phyloP scores from a whole-genome alignment of 2,329 filamentous ascomycete genomes.

The Paraphoma chrysanthemicola region DNA sequence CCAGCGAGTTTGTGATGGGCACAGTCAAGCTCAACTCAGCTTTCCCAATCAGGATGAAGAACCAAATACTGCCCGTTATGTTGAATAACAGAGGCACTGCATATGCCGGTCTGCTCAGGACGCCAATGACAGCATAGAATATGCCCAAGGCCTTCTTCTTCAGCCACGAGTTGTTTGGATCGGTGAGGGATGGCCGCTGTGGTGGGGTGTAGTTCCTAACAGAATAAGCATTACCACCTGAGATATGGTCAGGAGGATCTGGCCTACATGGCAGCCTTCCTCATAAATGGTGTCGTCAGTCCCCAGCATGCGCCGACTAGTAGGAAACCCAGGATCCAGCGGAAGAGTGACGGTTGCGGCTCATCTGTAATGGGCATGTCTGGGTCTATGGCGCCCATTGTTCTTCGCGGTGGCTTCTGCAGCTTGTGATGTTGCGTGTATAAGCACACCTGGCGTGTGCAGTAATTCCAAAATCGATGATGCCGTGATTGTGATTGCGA shows the following conservation, averaged over 20 bases:
- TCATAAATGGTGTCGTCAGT: constrained; percentile 88
- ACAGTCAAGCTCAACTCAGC: constrained; percentile 93
- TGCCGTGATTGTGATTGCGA: no score
- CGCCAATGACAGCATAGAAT: constrained; percentile 77
- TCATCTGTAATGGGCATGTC: constrained; percentile 32
- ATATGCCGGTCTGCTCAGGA: constrained; percentile 82
- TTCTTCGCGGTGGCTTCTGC: not conserved
- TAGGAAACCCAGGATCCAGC: constrained; percentile 88
- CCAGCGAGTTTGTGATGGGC: constrained; percentile 91
- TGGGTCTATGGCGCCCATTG: constrained; percentile 34
- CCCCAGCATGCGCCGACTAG: constrained; percentile 94
- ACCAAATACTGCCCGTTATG: constrained; percentile 93
- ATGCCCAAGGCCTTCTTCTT: constrained; percentile 68
- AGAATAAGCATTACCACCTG: constrained; percentile 1
- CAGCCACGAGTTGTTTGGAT: constrained; percentile 62
- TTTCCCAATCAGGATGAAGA: constrained; percentile 91
- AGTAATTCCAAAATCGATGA: no score
- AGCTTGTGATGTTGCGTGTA: not conserved
- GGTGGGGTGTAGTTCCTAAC: constrained; percentile 66
- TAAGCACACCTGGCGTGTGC: not conserved
- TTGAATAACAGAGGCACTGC: constrained; percentile 85
- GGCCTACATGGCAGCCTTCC: constrained; percentile 72
- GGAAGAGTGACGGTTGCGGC: constrained; percentile 62
- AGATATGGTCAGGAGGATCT: not conserved
- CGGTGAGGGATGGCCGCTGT: constrained; percentile 37